These are phyloP conservation scores for Metschnikowia chrysomelidarum DNA, from an alignment of 805 yeast species.

Conservation along the genomic window DNA sequence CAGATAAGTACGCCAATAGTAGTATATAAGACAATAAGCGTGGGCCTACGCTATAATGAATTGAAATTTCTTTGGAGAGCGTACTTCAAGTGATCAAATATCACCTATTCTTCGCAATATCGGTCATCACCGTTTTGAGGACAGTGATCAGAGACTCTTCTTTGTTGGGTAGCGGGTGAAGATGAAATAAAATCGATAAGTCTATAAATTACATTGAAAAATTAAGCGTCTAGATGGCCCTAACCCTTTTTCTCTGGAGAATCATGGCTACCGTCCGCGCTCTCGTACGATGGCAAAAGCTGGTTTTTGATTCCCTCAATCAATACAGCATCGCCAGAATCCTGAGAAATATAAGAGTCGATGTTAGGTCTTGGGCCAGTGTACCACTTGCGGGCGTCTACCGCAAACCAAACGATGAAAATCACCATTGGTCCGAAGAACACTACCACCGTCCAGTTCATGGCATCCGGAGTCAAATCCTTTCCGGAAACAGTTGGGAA, in stretches of 20 bases:
- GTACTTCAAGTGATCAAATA: no score
- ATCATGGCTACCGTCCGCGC: constrained; percentile 3
- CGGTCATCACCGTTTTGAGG: no score
- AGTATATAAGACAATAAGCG: neutral
- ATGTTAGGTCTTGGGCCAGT: constrained; percentile 56
- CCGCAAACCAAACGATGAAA: constrained; percentile 48
- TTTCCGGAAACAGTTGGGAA: constrained; percentile 46
- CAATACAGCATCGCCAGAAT: constrained; percentile 1
- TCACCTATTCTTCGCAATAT: no score
- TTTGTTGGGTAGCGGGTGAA: no score
- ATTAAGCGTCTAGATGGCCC: no score
- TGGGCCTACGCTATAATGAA: neutral
- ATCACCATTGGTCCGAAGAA: constrained; percentile 58
- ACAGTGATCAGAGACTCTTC: no score
- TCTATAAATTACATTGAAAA: no score
- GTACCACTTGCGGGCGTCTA: constrained; percentile 59
- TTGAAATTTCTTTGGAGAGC: neutral
- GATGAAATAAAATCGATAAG: no score
- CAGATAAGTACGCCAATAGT: constrained; percentile 1
- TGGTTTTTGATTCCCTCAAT: constrained; percentile 9
- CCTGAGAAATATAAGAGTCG: constrained; percentile 15
- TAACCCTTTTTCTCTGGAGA: neutral
- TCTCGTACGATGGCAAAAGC: constrained; percentile 3
- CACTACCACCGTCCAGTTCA: constrained; percentile 62
- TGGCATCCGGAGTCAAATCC: constrained; percentile 37